A percentile compares a stretch with the other conserved stretches of the same genome.
These are phyloP conservation scores for Paecilomyces dactylethromorphus DNA, from an alignment of 2,329 filamentous ascomycete genomes.

Conservation along the genomic window DNA sequence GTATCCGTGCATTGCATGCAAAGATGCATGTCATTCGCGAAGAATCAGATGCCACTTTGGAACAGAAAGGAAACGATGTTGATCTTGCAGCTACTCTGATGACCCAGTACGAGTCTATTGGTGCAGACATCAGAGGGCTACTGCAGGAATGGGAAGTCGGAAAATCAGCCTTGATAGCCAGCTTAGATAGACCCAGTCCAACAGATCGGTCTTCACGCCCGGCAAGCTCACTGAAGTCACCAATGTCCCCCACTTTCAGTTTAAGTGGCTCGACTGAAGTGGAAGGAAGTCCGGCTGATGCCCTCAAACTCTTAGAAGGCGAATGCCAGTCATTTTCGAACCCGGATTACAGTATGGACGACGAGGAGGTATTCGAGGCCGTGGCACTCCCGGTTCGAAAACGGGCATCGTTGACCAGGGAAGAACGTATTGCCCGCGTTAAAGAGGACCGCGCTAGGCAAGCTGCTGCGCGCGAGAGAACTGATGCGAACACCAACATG, in stretches of 20 bases:
- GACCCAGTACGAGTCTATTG: conserved; percentile 91
- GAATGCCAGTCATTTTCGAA: conserved; percentile 43
- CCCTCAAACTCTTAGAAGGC: conserved; percentile 72
- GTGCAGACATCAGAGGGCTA: conserved; percentile 72
- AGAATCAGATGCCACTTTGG: conserved; percentile 73
- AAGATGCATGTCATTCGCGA: conserved; percentile 90
- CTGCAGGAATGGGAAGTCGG: conserved; percentile 84
- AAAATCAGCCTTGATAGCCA: conserved; percentile 71
- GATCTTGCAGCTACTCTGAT: conserved; percentile 75
- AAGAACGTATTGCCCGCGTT: conserved; percentile 82
- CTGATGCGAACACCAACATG: conserved; percentile 82
- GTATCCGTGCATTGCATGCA: conserved; percentile 84
- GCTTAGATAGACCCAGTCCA: conserved; percentile 72
- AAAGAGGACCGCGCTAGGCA: conserved; percentile 76
- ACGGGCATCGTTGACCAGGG: conserved; percentile 65
- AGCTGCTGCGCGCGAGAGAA: conserved; percentile 63
- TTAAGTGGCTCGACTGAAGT: conserved; percentile 40
- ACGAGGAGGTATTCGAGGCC: conserved; percentile 85
- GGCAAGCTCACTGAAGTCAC: conserved; percentile 37
- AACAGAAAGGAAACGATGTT: conserved; percentile 60
- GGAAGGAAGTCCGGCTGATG: conserved; percentile 59
- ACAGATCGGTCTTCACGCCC: conserved; percentile 51
- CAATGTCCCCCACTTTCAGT: conserved; percentile 40
- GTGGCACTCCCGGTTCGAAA: conserved; percentile 68
- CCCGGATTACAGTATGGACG: conserved; percentile 32